Percentiles rank a stretch among this genome's conserved stretches.
These are phyloP conservation scores for Colletotrichum sidae DNA, from an alignment of 2,329 filamentous ascomycete genomes.

Conservation along the genomic window DNA sequence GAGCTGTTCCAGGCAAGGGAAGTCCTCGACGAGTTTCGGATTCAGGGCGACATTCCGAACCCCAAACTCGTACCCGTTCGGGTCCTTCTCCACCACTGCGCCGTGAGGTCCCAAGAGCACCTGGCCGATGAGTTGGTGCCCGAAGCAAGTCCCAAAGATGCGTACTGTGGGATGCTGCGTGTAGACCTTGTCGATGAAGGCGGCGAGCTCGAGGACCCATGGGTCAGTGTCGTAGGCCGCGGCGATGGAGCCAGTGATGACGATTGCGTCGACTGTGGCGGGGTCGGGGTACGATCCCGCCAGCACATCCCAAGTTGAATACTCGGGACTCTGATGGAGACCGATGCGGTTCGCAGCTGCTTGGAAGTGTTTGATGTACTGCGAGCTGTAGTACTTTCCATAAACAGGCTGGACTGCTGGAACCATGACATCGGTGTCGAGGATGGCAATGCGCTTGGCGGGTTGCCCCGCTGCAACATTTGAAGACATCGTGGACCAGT, in stretches of 20 bases:
- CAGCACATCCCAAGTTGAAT: slow-evolving; percentile 47
- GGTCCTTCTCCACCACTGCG: slow-evolving; percentile 48
- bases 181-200: slow-evolving; percentile 49
- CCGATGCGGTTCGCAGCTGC: slow-evolving; percentile 5
- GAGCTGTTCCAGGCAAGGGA: slow-evolving; percentile 48
- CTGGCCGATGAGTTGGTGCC: slow-evolving; percentile 60
- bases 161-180: slow-evolving; percentile 44
- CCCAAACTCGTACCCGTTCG: slow-evolving; percentile 58
- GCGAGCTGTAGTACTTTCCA: slow-evolving; percentile 23
- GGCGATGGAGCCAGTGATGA: slow-evolving; percentile 50
- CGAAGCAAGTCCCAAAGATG: slow-evolving; percentile 60
- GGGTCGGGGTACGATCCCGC: slow-evolving; percentile 43
- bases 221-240: slow-evolving; percentile 56
- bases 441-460: slow-evolving; percentile 9
- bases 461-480: no score
- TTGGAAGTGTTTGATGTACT: slow-evolving; percentile 21
- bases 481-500: no score
- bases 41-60: slow-evolving; percentile 55
- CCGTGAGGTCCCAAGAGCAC: slow-evolving; percentile 45
- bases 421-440: slow-evolving; percentile 27
- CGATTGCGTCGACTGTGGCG: slow-evolving; percentile 45
- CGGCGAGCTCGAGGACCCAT: slow-evolving; percentile 57
- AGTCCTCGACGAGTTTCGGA: slow-evolving; percentile 52
- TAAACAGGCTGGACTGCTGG: slow-evolving; percentile 15
- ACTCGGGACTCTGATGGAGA: slow-evolving; percentile 28